phyloP scores from a whole-genome alignment of 805 yeast genomes.

The Monosporozyma servazzii region DNA sequence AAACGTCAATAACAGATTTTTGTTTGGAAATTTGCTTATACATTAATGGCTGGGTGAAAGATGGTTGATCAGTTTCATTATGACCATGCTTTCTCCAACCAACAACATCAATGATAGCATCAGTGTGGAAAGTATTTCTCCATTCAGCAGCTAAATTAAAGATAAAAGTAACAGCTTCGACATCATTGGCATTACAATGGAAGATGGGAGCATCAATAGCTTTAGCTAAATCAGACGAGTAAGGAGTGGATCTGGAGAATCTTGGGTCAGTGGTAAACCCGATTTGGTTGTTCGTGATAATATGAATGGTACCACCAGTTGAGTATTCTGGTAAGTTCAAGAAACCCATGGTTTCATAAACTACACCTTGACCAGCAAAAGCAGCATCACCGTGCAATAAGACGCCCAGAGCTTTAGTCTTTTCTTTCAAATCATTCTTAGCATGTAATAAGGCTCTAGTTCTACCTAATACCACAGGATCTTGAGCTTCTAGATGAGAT shows the following conservation, averaged over 20 bases:
- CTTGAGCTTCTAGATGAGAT: constrained; percentile 98
- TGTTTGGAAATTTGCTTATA: constrained; percentile 83
- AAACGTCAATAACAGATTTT: constrained; percentile 80
- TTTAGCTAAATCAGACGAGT: constrained; percentile 96
- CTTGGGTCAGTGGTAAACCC: constrained; percentile 99
- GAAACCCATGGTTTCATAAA: constrained; percentile 96
- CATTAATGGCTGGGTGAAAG: constrained; percentile 98
- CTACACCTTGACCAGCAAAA: constrained; percentile 97
- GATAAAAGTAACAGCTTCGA: constrained; percentile 83
- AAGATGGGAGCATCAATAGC: constrained; percentile 95
- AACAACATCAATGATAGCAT: constrained; percentile 91
- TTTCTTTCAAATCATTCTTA: constrained; percentile 76
- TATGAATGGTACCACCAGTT: constrained; percentile 97
- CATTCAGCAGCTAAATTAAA: constrained; percentile 97
- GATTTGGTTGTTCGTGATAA: constrained; percentile 94
- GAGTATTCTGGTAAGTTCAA: constrained; percentile 86
- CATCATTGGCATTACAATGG: constrained; percentile 98
- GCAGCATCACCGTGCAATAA: constrained; percentile 99
- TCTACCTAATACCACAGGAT: constrained; percentile 96
- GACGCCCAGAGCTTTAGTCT: constrained; percentile 81
- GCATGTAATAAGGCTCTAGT: constrained; percentile 91
- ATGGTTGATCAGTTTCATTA: constrained; percentile 98
- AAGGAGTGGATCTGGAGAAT: constrained; percentile 93
- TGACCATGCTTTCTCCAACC: constrained; percentile 99
- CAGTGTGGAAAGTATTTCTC: constrained; percentile 94